Base-by-base conservation (phyloP, 1,139 yeast genomes). In the Yamadazyma atlantica region DNA sequence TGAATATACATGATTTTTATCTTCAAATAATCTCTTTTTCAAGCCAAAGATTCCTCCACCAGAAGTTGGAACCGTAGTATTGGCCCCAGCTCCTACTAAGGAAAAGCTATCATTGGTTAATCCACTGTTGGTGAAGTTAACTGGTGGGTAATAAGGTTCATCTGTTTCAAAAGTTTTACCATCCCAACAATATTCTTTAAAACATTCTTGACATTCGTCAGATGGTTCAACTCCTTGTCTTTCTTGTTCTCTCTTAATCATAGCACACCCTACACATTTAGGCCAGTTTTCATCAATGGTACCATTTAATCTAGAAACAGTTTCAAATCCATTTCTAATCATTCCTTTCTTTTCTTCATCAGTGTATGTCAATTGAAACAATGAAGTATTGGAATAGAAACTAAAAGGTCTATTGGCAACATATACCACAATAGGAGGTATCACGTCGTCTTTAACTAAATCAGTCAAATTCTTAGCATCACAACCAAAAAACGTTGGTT, bases 401-500 rank as follows among this genome's bases (percentile, higher is more conserved):
- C 65, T 55, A 42, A 58, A 67, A 3, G 74, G 75, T 35, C 74
- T 55, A 49, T 69, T 69, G 22, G 73, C 70, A 16, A 65, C 46
- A 45, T 68, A 69, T 9, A 69, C 52, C 14, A 69, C 59, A 18
- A 69, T 42, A 1, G 75, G 75, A 14, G 70, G 64, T 33, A 62
- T 57, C 3, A 56, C 62, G 10, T 55, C 62, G 42, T 66, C 68
- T 21, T 61, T 61, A 2, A 50, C 44, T 40, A 70, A 56, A 6
- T 60, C 58, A 1, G 75, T 59, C 45, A 66, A 51, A 46, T 69
- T 68, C 4, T 47, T 44, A 5, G 72, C 74, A 41, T 67, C 62
- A 50, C 75, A 69, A 3, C 75, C 75, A 42, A 69, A 69, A 44
- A 69, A 69, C 1, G 71, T 62, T 19, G 75, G 75, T 45, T 53